phyloP scores from a whole-genome alignment of 2,329 filamentous ascomycete genomes.

The Ophiostoma sp. region DNA sequence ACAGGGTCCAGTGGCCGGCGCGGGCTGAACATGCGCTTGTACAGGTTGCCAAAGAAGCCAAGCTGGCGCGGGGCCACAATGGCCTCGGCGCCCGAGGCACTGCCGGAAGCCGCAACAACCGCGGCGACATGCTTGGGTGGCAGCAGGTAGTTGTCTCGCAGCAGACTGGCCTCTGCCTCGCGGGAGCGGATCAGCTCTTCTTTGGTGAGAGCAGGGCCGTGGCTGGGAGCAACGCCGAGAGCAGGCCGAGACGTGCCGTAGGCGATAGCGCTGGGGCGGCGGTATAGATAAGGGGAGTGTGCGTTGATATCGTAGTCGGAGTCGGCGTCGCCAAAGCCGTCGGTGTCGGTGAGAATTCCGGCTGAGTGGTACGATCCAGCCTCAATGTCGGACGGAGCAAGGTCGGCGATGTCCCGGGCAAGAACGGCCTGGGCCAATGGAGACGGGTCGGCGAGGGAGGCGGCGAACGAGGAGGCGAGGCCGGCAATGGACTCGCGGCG shows the following conservation, averaged over 20 bases:
- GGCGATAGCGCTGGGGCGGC: constrained; percentile 70
- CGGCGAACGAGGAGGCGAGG: constrained; percentile 35
- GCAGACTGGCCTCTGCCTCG: constrained; percentile 54
- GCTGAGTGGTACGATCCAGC: constrained; percentile 23
- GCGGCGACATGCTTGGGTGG: constrained; percentile 51
- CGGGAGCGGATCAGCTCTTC: constrained; percentile 53
- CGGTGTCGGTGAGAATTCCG: constrained; percentile 23
- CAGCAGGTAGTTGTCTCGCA: constrained; percentile 61
- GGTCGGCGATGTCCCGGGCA: constrained; percentile 61
- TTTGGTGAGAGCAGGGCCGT: constrained; percentile 47
- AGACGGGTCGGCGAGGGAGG: constrained; percentile 56
- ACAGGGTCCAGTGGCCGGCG: constrained; percentile 40
- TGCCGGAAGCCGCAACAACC: constrained; percentile 11
- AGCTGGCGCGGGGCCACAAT: constrained; percentile 27
- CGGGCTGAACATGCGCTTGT: constrained; percentile 50
- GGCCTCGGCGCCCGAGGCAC: neutral
- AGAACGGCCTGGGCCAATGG: constrained; percentile 62
- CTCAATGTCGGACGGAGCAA: constrained; percentile 50
- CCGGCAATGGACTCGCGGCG: constrained; percentile 24
- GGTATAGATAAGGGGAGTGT: constrained; percentile 56
- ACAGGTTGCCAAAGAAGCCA: constrained; percentile 38
- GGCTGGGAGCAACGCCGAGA: constrained; percentile 52
- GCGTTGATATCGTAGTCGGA: constrained; percentile 36
- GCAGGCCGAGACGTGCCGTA: constrained; percentile 66
- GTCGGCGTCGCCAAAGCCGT: constrained; percentile 36